phyloP scores from a whole-genome alignment of 192 early-diverging fungal species.

The Backusella tarrabulga region DNA sequence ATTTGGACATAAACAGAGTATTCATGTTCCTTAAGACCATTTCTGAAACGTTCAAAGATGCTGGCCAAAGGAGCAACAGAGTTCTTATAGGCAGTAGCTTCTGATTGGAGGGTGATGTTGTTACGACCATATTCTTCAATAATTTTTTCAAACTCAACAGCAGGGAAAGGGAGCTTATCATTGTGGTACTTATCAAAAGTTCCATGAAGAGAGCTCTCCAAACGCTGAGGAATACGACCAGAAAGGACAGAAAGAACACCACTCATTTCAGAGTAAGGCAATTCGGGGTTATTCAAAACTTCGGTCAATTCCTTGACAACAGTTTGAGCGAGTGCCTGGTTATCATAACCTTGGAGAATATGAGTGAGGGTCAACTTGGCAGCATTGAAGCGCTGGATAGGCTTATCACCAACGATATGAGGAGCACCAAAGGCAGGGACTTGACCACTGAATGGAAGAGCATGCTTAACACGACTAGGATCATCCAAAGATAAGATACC shows the following conservation, averaged over 20 bases:
- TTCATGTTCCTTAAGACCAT: constrained; percentile 77
- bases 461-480: constrained; percentile 86
- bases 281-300: constrained; percentile 68
- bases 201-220: constrained; percentile 57
- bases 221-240: constrained; percentile 80
- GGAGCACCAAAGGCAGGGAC: constrained; percentile 71
- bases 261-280: constrained; percentile 84
- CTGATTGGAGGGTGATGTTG: constrained; percentile 56
- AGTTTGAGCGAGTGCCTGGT: constrained; percentile 65
- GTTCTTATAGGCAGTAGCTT: constrained; percentile 60
- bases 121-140: constrained; percentile 54
- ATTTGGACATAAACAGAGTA: constrained; percentile 68
- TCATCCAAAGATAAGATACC: constrained; percentile 93
- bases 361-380: constrained; percentile 63
- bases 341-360: constrained; percentile 88
- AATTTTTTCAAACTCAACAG: constrained; percentile 59
- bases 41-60: constrained; percentile 67
- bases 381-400: constrained; percentile 78
- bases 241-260: constrained; percentile 79
- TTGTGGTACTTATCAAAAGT: constrained; percentile 42
- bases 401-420: constrained; percentile 82
- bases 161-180: constrained; percentile 64
- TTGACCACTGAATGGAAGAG: constrained; percentile 80
- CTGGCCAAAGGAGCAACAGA: constrained; percentile 64
- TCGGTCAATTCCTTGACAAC: constrained; percentile 74